Evolutionary conservation across 805 yeast genomes (phyloP).

Genomic region (Metschnikowia henanensis): DNA sequence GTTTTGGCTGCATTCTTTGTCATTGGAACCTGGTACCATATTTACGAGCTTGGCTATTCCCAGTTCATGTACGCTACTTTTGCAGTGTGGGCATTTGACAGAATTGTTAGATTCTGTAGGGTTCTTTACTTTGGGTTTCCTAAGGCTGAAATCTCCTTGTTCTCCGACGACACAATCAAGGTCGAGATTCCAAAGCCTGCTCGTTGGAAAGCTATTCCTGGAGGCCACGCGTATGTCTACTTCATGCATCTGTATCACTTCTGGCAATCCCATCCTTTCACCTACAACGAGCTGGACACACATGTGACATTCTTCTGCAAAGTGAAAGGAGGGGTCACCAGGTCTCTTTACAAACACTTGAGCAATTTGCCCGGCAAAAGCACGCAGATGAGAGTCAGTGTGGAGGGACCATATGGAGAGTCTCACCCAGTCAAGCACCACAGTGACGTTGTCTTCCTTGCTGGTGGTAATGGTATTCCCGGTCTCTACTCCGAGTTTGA

Average conservation of each 20-base stretch:
- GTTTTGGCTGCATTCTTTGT: constrained; percentile 22
- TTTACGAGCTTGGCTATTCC: constrained; percentile 22
- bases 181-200: constrained; percentile 49
- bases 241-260: constrained; percentile 51
- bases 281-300: constrained; percentile 17
- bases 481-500: constrained; percentile 46
- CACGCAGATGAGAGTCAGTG: constrained; percentile 29
- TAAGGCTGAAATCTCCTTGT: constrained; percentile 32
- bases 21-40: constrained; percentile 22
- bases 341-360: constrained; percentile 29
- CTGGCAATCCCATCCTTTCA: constrained; percentile 74
- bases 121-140: constrained; percentile 36
- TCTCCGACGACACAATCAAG: constrained; percentile 46
- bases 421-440: constrained; percentile 48
- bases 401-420: constrained; percentile 75
- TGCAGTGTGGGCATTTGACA: constrained; percentile 60
- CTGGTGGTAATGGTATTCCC: constrained; percentile 79
- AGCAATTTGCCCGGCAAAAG: constrained; percentile 28
- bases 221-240: constrained; percentile 56
- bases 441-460: constrained; percentile 56
- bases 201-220: constrained; percentile 52
- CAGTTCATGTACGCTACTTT: constrained; percentile 49
- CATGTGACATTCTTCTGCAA: constrained; percentile 33
- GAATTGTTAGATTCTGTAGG: constrained; percentile 33
- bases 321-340: constrained; percentile 39